Conservation (phyloP, 2,329 filamentous ascomycete species). For the Alternaria rosae region DNA sequence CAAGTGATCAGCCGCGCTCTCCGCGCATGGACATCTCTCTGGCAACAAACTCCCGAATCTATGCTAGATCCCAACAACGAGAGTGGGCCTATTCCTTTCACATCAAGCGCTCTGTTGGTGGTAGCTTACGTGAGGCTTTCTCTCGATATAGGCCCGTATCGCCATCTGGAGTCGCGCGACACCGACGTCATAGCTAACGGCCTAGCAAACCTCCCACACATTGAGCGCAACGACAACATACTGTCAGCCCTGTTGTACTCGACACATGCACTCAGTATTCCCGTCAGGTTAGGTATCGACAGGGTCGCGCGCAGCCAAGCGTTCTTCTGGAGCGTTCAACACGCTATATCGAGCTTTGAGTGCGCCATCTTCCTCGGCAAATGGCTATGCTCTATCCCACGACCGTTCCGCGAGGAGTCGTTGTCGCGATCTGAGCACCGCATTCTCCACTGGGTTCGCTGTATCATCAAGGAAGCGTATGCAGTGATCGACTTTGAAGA, state of each 20-base stretch:
- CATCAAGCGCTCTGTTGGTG: constrained; percentile 56
- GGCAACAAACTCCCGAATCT: constrained; percentile 47
- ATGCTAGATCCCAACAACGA: constrained; percentile 48
- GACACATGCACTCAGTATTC: constrained; percentile 63
- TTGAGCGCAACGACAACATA: constrained; percentile 59
- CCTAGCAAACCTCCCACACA: constrained; percentile 48
- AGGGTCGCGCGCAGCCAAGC: constrained; percentile 63
- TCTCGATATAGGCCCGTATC: constrained; percentile 55
- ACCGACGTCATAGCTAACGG: constrained; percentile 52
- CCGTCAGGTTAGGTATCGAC: constrained; percentile 63
- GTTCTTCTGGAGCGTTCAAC: constrained; percentile 66
- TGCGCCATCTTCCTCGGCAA: constrained; percentile 64
- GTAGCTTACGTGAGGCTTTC: constrained; percentile 59
- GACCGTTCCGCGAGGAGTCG: constrained; percentile 19
- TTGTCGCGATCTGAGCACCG: constrained; percentile 50
- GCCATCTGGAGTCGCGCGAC: constrained; percentile 56
- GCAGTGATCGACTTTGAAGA: constrained; percentile 46
- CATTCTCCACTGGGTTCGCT: constrained; percentile 58
- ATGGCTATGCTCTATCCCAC: constrained; percentile 51
- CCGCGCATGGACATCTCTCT: constrained; percentile 45
- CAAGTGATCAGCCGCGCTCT: constrained; percentile 38
- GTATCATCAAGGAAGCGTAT: constrained; percentile 57
- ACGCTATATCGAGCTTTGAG: constrained; percentile 63
- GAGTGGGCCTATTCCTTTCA: constrained; percentile 50
- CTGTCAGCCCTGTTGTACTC: constrained; percentile 62